These are phyloP conservation scores for Parmales sp. DNA, from an alignment of 108 stramenopile genomes.

Conservation along the genomic window DNA sequence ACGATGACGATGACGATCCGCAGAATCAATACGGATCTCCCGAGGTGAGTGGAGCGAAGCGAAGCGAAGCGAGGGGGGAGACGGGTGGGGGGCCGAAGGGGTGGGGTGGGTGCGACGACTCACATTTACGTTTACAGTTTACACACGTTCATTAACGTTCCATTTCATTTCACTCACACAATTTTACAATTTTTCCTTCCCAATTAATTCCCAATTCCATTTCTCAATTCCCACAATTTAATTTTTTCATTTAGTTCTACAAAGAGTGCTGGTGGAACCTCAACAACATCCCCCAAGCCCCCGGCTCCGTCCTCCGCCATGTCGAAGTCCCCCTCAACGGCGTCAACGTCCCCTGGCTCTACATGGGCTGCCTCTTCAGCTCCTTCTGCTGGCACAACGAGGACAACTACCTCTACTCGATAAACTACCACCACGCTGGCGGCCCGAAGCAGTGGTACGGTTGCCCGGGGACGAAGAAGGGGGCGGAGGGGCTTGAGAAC, in stretches of 20 bases:
- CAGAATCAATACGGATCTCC: constrained; percentile 69
- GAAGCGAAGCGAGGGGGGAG: too few relatives aligned
- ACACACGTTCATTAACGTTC: too few relatives aligned
- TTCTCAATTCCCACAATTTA: too few relatives aligned
- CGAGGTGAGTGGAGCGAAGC: too few relatives aligned
- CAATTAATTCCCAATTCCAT: too few relatives aligned
- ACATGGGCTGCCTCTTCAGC: constrained; percentile 88
- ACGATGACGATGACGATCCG: constrained; percentile 4
- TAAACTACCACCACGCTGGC: constrained; percentile 95
- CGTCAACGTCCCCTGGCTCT: constrained; percentile 88
- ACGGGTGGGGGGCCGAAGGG: too few relatives aligned
- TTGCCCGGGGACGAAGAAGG: constrained; percentile 66
- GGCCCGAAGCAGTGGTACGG: constrained; percentile 97
- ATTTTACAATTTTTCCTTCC: too few relatives aligned
- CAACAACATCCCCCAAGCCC: constrained; percentile 87
- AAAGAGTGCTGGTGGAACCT: constrained; percentile 91
- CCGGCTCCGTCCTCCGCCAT: constrained; percentile 72
- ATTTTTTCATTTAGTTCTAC: too few relatives aligned
- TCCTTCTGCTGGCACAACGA: constrained; percentile 99
- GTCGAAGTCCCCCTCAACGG: constrained; percentile 85
- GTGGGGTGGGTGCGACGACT: too few relatives aligned
- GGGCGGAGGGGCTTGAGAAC: constrained; percentile 67
- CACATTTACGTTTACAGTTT: too few relatives aligned
- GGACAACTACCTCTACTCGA: constrained; percentile 95
- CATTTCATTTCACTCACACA: too few relatives aligned